Conservation (phyloP, 2,329 filamentous ascomycete species). For the Verticillium zaregamsianum region DNA sequence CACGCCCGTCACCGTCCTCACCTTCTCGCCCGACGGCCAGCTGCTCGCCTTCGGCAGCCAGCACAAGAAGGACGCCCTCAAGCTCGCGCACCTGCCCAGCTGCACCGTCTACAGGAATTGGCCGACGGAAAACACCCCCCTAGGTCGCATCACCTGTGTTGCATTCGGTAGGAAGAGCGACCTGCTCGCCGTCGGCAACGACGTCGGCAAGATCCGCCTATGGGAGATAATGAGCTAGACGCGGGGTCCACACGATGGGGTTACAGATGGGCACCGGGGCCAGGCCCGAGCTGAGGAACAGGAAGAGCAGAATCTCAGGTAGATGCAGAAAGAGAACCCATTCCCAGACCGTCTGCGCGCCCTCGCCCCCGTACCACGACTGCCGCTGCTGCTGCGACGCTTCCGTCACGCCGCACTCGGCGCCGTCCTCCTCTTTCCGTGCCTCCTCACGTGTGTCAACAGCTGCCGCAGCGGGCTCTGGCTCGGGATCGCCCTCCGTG, state of each 20-base stretch:
- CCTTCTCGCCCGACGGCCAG: conserved; percentile 86
- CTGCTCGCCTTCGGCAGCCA: conserved; percentile 80
- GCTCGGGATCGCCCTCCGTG: conserved; percentile 36
- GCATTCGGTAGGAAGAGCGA: conserved; percentile 64
- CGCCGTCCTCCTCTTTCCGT: neutral
- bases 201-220: conserved; percentile 79
- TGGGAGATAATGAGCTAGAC: conserved; percentile 77
- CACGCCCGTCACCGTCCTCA: conserved; percentile 74
- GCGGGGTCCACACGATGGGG: neutral
- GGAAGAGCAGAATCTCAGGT: neutral
- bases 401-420: neutral
- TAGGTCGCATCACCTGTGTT: conserved; percentile 76
- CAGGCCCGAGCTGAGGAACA: neutral
- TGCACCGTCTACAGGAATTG: conserved; percentile 96
- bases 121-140: conserved; percentile 85
- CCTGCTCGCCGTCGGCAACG: conserved; percentile 81
- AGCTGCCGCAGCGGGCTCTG: conserved; percentile 34
- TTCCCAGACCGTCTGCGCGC: neutral
- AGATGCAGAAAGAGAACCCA: conserved; percentile 10
- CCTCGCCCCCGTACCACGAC: neutral
- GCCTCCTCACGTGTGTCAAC: conserved; percentile 25
- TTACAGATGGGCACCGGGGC: neutral
- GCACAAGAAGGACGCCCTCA: conserved; percentile 83
- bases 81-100: conserved; percentile 82
- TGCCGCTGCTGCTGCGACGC: neutral